phyloP scores from a whole-genome alignment of 441 rosid species.

The Aquilaria agallochum region DNA sequence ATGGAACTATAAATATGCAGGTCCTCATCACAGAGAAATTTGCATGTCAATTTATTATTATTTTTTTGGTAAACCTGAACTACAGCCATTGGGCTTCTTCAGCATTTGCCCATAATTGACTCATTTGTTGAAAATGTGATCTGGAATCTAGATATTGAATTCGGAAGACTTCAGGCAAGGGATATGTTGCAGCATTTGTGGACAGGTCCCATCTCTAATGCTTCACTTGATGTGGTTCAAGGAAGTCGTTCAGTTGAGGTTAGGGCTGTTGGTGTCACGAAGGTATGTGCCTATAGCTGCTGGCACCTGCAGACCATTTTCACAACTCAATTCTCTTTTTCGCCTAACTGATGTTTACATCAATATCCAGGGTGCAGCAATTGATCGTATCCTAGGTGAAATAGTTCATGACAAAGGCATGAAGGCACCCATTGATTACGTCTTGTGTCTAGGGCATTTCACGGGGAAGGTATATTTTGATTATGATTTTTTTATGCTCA shows the following conservation, averaged over 20 bases:
- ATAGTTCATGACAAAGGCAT: conserved; percentile 61
- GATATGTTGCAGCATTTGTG: conserved; percentile 87
- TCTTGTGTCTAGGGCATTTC: conserved; percentile 75
- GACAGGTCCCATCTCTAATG: conserved; percentile 87
- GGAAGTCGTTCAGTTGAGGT: conserved; percentile 80
- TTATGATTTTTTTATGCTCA: neutral
- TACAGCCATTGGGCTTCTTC: neutral
- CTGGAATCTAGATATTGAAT: conserved; percentile 48
- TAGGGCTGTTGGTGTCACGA: conserved; percentile 77
- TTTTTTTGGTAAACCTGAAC: neutral
- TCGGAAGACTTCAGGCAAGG: conserved; percentile 84
- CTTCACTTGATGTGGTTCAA: conserved; percentile 78
- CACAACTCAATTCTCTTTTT: conserved; percentile 1
- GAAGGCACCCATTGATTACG: conserved; percentile 70
- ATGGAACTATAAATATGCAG: conserved; percentile 88
- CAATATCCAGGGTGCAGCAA: conserved; percentile 67
- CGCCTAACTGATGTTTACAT: conserved; percentile 4
- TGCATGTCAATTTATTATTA: neutral
- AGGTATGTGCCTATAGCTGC: conserved; percentile 32
- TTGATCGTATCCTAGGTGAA: conserved; percentile 75
- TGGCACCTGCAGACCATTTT: neutral
- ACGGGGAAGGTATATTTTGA: conserved; percentile 43
- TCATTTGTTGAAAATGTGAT: neutral
- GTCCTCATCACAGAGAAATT: conserved; percentile 19
- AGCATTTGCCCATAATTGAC: neutral